Conservation (phyloP, 2,329 filamentous ascomycete genomes). For the Alternaria triticimaculans region DNA sequence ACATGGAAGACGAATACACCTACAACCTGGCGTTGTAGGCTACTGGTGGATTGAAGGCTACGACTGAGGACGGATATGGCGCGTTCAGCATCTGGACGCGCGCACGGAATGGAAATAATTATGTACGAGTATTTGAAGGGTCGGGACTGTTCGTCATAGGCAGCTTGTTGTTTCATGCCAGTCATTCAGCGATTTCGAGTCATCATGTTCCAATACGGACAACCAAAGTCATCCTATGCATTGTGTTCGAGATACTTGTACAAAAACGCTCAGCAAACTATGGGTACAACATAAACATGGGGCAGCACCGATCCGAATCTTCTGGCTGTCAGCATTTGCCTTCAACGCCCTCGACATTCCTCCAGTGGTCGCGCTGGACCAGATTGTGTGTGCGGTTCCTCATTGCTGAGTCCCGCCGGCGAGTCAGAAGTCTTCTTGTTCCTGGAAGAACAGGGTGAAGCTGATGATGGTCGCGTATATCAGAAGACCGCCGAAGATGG, state of each 20-base stretch:
- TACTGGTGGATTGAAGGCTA: fast-evolving
- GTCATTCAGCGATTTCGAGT: not conserved
- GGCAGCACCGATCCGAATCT: not conserved
- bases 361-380: not conserved
- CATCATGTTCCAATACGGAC: not conserved
- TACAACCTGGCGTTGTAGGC: constrained; percentile 69
- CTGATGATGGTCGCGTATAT: constrained; percentile 99
- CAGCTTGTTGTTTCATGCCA: not conserved
- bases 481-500: constrained; percentile 85
- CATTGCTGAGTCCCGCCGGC: constrained; percentile 33
- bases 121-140: constrained; percentile 11
- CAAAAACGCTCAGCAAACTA: constrained; percentile 35
- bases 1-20: constrained; percentile 76
- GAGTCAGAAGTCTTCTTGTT: constrained; percentile 89
- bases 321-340: not conserved
- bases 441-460: constrained; percentile 97
- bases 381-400: constrained; percentile 6
- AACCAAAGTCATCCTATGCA: constrained; percentile 3
- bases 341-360: not conserved
- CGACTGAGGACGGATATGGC: not conserved
- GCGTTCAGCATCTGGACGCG: not conserved
- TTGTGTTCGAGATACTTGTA: constrained; percentile 28
- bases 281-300: constrained; percentile 16
- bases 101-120: not conserved
- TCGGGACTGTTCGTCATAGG: not conserved